phyloP scores from a whole-genome alignment of 345 rosid species.

The Carallia pectinifolia region DNA sequence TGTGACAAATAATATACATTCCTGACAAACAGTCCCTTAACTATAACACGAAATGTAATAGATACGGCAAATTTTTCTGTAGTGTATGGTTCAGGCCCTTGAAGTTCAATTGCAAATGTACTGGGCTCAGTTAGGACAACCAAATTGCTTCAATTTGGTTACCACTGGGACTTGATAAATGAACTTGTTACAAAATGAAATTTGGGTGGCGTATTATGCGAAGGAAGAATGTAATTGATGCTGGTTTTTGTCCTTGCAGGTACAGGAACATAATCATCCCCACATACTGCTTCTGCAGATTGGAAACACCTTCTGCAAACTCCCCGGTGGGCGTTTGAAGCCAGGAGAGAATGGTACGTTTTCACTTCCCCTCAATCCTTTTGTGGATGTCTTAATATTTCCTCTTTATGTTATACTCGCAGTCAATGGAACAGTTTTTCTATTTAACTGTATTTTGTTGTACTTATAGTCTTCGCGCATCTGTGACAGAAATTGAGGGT shows the following conservation, averaged over 20 bases:
- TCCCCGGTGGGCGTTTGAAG: conserved; percentile 94
- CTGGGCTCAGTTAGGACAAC: no score
- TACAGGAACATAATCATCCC: conserved; percentile 96
- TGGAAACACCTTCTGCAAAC: conserved; percentile 97
- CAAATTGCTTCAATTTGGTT: no score
- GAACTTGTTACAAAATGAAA: no score
- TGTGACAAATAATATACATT: no score
- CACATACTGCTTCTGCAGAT: conserved; percentile 95
- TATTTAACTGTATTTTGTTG: neutral
- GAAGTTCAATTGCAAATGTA: no score
- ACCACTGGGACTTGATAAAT: no score
- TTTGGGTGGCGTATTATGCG: no score
- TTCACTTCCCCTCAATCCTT: neutral
- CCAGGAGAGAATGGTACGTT: conserved; percentile 95
- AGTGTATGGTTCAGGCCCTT: no score
- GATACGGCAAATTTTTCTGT: neutral
- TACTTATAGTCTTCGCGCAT: conserved; percentile 5
- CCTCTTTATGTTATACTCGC: neutral
- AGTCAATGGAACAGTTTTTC: neutral
- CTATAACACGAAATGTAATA: neutral
- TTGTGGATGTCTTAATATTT: neutral
- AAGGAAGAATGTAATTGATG: neutral
- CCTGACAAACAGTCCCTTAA: no score
- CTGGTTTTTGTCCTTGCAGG: conserved; percentile 48
- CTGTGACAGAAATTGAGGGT: conserved; percentile 76